Percentiles rank a stretch among this genome's conserved stretches.
Conservation (phyloP, 768 basidiomycete species). For the Hypholoma fasciculare region DNA sequence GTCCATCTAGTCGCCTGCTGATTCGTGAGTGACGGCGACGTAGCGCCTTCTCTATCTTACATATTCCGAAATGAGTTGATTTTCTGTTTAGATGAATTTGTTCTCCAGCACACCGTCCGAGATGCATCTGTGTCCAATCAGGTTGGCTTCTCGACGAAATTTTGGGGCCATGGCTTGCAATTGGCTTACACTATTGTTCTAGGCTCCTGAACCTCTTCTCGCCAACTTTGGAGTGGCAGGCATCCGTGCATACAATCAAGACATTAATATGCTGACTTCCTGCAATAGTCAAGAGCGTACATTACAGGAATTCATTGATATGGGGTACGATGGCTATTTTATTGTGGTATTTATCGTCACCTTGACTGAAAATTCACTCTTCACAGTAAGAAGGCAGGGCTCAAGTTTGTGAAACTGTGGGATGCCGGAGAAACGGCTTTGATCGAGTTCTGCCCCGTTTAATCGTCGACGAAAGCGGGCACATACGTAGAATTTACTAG, state of each 20-base stretch:
- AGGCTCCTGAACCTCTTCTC: conserved; percentile 44
- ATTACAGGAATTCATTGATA: conserved; percentile 35
- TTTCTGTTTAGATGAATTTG: conserved; percentile 32
- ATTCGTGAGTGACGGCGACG: conserved; percentile 28
- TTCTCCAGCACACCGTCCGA: conserved; percentile 29
- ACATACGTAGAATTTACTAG: too few relatives aligned
- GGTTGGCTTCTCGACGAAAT: background rate
- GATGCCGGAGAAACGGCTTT: conserved; percentile 8
- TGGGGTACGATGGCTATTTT: conserved; percentile 22
- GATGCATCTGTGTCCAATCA: conserved; percentile 1
- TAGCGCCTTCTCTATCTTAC: too few relatives aligned
- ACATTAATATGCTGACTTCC: conserved; percentile 44
- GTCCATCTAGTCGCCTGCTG: conserved; percentile 31
- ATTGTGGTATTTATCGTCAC: too few relatives aligned
- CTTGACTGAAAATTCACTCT: background rate
- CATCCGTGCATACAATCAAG: conserved; percentile 40
- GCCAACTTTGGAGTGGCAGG: conserved; percentile 47
- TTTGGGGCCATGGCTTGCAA: conserved; percentile 3
- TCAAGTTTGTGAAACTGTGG: conserved; percentile 8
- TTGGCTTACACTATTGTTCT: too few relatives aligned
- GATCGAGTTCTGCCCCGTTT: conserved; percentile 3
- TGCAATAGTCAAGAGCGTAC: conserved; percentile 45
- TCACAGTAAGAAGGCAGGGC: background rate
- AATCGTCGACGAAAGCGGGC: too few relatives aligned
- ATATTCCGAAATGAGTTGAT: background rate